Percentiles rank a stretch among this genome's conserved stretches.
Conservation (phyloP, 208 protist genomes). For the Tritrichomonas foetus region DNA sequence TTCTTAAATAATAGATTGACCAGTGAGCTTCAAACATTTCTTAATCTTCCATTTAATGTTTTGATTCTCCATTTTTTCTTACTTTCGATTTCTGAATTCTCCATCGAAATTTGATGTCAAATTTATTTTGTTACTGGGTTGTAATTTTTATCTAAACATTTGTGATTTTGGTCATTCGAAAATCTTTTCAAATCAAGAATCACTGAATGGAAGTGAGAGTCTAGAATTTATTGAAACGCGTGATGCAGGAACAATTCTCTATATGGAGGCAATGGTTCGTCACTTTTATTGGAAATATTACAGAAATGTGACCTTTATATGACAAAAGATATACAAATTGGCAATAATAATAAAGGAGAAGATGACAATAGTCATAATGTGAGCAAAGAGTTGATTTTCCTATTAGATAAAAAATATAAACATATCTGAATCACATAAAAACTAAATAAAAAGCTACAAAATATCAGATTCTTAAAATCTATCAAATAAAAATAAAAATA, state of each 20-base stretch:
- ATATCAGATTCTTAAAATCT: background rate
- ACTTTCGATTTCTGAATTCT: background rate
- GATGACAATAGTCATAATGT: no score
- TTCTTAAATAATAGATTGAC: no score
- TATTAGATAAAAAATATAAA: background rate
- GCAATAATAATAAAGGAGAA: no score
- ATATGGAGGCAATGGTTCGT: no score
- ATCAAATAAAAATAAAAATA: background rate
- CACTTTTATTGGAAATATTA: no score
- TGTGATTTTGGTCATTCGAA: background rate
- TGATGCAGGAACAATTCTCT: background rate
- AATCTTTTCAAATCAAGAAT: background rate
- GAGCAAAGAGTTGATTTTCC: no score
- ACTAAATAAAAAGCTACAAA: background rate
- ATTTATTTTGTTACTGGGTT: background rate
- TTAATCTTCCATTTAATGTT: background rate
- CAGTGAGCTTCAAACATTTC: no score
- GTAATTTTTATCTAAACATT: background rate
- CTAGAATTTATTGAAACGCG: background rate
- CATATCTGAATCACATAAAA: background rate
- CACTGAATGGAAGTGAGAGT: background rate
- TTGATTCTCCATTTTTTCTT: background rate
- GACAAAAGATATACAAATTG: no score
- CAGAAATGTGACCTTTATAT: no score
- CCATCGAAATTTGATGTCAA: background rate